Base-by-base conservation (phyloP, 345 rosid species). In the Hevea brasiliensis region DNA sequence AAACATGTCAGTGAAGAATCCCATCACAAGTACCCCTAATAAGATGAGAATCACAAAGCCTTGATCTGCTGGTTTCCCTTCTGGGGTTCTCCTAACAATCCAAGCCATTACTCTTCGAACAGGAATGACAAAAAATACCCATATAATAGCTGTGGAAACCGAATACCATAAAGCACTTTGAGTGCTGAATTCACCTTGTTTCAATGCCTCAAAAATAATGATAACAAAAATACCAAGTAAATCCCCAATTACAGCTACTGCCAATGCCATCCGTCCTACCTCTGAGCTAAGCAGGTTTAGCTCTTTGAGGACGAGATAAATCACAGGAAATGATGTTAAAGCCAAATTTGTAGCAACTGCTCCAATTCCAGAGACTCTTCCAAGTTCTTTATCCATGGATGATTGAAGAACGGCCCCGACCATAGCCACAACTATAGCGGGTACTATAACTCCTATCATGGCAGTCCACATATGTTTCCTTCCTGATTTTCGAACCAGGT, bases 1-100 rank as follows among this genome's bases (percentile, higher is more conserved):
- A 4, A 92, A 80, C 88, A 92, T 81, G 41, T 92, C 98, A 0
- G 90, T 83, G 1, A 90, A 13, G 66, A 92, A 92, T 7, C 85
- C 85, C 78, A 76, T 70, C 24, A 73, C 42, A 61, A 89, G 29
- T 0, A 84, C 96, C 71, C 84, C 84, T 55, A 85, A 7, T 26
- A 90, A 77, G 40, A 90, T 84, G 7, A 70, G 64, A 21, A 84
- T 84, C 13, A 87, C 72, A 26, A 79, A 85, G 17, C 32, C 66
- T 67, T 90, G 90, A 40, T 81, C 57, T 0, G 90, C 88, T 0
- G 89, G 86, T 57, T 73, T 75, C 7, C 96, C 94, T 14, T 81
- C 83, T 0, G 89, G 96, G 2, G 90, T 88, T 53, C 64, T 76
- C 0, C 77, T 35, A 3, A 92, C 76, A 66, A 92, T 80, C 90